Base-by-base conservation (phyloP, 805 yeast species). In the Hanseniaspora singularis region DNA sequence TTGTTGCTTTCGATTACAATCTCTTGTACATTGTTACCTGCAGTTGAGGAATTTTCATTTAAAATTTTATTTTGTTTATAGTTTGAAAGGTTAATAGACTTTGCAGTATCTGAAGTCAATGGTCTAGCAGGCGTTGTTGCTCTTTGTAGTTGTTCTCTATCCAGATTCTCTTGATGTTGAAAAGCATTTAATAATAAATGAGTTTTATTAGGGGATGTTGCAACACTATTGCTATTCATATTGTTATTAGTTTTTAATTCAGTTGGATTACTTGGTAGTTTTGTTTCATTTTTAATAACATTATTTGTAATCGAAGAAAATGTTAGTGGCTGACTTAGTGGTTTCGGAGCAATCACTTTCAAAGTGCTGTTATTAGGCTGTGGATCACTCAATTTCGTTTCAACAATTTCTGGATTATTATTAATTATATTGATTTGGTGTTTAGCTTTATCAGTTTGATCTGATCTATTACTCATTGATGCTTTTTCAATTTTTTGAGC, bases 1-100 rank as follows among this genome's bases (percentile, higher is more conserved):
- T 49, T 41, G 19, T 44, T 46, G 20, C 39, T 49, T 4, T 20
- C 47, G 14, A 26, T 36, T 37, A 37, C 26, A 51, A 43, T 20
- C 33, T 27, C 40, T 49, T 55, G 51, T 53, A 55, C 18, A 51
- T 52, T 40, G 10, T 40, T 44, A 2, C 49, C 50, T 19, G 50
- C 37, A 28, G 32, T 36, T n/a, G 39, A 14, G 6, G 30, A 38
- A 22, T 12, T 32, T 44, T 46, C 15, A 33, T 15, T 43, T 39
- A 40, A 8, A 31, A 36, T 16, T 31, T 33, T 24, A 33, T 44
- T 30, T 31, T 47, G 28, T 40, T 12, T 33, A 40, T 24, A 41
- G 34, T 19, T 37, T 6, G 19, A 24, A 20, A 3, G 19, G 24
- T 18, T 18, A 8, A n/a, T n/a, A n/a, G n/a, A n/a, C n/a, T 18